Evolutionary conservation across 441 rosid genomes (phyloP), one percentile per base, ranked within the genome.

Genomic region (Euphorbia celastroides): DNA sequence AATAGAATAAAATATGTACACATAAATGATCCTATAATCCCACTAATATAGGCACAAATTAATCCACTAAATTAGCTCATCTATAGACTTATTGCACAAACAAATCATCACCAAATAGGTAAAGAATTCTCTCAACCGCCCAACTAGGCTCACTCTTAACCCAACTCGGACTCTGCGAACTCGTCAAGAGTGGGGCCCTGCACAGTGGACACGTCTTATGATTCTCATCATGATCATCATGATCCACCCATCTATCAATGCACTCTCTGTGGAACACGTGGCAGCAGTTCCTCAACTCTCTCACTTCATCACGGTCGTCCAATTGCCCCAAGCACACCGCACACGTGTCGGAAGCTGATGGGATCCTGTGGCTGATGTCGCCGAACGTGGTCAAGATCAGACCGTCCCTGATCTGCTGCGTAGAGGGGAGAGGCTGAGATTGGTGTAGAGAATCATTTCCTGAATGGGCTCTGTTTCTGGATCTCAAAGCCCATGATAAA

Each of bases 251-350:
- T 69, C 93, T 67, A 62, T 90, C 96, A 11, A 93, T 86, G 72
- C 98, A 93, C 27, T 90, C 94, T 16, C 66, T 74, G 52, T 93
- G 98, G 66, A 86, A 93, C 79, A 90, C 93, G 77, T 93, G 98
- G 80, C 84, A 72, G 56, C 98, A 93, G 67, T 90, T 93, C 72
- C 92, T 83, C 3, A 90, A 66, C 70, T 90, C 97, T 50, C 91
- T 76, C 22, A 90, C 88, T 66, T 85, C 87, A 56, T 93, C 97
- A 1, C 66, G 48, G 32, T 74, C 79, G 30, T 41, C 62, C 60
- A 90, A 72, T 23, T 76, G 78, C 19, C 74, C 77, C 36, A 93
- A 70, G 66, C 98, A 93, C 2, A 93, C 94, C 0, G 96, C 98
- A 19, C 98, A 93, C 23, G 88, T 80, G 76, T 90, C 93, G 6